Evolutionary conservation across 352 stramenopile genomes (phyloP), one percentile per base, ranked within the genome.

Genomic region (Discostella stelligera): DNA sequence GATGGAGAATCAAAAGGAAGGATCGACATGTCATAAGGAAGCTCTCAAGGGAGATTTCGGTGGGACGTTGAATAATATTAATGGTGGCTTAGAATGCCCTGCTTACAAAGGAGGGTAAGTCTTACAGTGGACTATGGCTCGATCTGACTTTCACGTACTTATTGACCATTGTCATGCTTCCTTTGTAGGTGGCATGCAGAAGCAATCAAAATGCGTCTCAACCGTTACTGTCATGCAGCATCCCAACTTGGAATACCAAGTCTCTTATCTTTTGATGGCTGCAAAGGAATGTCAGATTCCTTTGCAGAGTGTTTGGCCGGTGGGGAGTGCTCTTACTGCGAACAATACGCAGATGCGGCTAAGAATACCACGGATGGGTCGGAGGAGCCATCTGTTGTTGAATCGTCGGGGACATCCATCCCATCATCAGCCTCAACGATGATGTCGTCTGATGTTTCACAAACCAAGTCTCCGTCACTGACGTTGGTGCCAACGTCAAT

Each of bases 141-240:
- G 27, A 21, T 7, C 14, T 53, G 14, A 1, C 1, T 53, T n/a
- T 53, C 3, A 7, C 46, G 4, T 21, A 7, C 18, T 6, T 32
- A 32, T 6, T 32, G 27, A 32, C 27, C 20, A 11, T 53, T 20
- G 5, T 5, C 48, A 58, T n/a, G 18, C 7, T 44, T 21, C 9
- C 37, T 21, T 55, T 56, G 41, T 37, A 66, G 37, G 21, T 84
- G 44, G 77, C 73, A 81, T 46, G 21, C 25, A 48, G 50, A 49
- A 49, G 76, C 76, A 37, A 69, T 83, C 10, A 79, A 83, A 70
- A 72, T 83, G 56, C 58, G 76, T 63, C 69, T 83, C 18, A 83
- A 83, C 25, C 52, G 76, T 41, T 83, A 83, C 48, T 83, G 76
- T 41, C 76, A 75, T 52, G 76, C 76, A 6, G 70, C 76, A 54